phyloP scores from a whole-genome alignment of 305 asterid genomes.

The Fraxinus dipetala region DNA sequence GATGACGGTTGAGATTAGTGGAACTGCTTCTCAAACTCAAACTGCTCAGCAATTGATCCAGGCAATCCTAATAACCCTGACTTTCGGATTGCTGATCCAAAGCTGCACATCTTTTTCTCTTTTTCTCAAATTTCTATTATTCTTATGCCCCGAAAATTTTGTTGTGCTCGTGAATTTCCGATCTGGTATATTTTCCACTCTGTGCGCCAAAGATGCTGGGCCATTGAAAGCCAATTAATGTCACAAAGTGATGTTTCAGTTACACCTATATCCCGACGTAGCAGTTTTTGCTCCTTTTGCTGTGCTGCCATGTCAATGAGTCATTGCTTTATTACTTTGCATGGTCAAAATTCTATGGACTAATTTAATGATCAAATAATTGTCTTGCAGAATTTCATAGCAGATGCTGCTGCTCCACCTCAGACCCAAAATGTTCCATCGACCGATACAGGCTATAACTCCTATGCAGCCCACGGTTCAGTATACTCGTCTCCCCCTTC shows the following conservation, averaged over 20 bases:
- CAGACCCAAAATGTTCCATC: slow-evolving; percentile 56
- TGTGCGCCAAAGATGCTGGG: not conserved
- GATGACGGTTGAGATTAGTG: slow-evolving; percentile 94
- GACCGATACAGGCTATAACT: slow-evolving; percentile 58
- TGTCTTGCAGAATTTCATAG: slow-evolving; percentile 55
- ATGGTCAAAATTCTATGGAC: not conserved
- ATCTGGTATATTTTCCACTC: not conserved
- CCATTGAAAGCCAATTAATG: not conserved
- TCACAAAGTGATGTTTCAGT: not conserved
- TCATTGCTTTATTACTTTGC: not conserved
- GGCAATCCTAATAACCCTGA: slow-evolving; percentile 37
- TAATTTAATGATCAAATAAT: slow-evolving; percentile 20
- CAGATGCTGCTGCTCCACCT: slow-evolving; percentile 60
- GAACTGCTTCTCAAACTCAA: slow-evolving; percentile 93
- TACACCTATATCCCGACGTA: not conserved
- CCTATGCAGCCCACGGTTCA: slow-evolving; percentile 52
- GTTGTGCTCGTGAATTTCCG: not conserved
- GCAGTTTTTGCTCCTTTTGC: not conserved
- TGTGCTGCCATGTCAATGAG: not conserved
- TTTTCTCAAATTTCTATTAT: not conserved
- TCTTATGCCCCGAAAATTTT: not conserved
- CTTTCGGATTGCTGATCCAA: not conserved
- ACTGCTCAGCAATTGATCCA: slow-evolving; percentile 94
- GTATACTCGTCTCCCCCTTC: slow-evolving; percentile 58
- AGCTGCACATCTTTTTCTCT: not conserved